These are phyloP conservation scores for Diutina mesorugosa DNA, from an alignment of 1,139 yeast genomes.

Conservation along the genomic window DNA sequence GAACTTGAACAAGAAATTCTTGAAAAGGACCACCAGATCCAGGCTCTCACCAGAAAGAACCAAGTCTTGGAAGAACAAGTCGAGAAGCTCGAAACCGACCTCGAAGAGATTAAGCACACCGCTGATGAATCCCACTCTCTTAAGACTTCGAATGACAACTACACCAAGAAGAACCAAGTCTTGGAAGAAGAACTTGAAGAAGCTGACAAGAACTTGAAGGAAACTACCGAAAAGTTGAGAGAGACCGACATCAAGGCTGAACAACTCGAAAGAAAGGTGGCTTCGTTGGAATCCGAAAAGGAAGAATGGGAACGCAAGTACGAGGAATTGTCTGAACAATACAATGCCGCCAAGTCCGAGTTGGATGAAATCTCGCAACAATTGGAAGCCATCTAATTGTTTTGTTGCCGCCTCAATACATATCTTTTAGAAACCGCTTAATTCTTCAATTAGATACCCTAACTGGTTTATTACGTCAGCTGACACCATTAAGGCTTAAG, in stretches of 20 bases:
- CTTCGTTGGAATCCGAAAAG: slow-evolving; percentile 84
- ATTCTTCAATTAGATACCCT: background rate
- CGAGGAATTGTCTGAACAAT: slow-evolving; percentile 77
- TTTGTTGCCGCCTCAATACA: background rate
- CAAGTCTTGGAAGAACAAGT: slow-evolving; percentile 82
- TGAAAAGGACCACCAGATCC: slow-evolving; percentile 91
- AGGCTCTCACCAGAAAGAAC: slow-evolving; percentile 86
- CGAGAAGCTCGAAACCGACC: slow-evolving; percentile 73
- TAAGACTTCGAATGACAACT: slow-evolving; percentile 81
- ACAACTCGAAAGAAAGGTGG: slow-evolving; percentile 90
- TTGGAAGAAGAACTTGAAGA: slow-evolving; percentile 92
- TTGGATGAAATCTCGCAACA: slow-evolving; percentile 90
- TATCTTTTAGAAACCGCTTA: background rate
- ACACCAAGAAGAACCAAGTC: slow-evolving; percentile 82
- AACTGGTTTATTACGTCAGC: background rate
- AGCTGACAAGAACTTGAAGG: slow-evolving; percentile 84
- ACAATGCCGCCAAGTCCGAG: slow-evolving; percentile 77
- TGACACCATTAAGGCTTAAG: too few species aligned
- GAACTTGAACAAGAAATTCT: slow-evolving; percentile 82
- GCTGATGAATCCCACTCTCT: slow-evolving; percentile 90
- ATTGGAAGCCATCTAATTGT: slow-evolving; percentile 62
- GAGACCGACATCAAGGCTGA: slow-evolving; percentile 96
- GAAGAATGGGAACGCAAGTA: slow-evolving; percentile 85
- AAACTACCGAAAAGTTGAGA: slow-evolving; percentile 87
- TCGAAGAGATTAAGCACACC: slow-evolving; percentile 71